A percentile compares a stretch with the other conserved stretches of the same genome.
Evolutionary conservation across 139 green algal genomes (phyloP).

Genomic region (Marvania coccoides): DNA sequence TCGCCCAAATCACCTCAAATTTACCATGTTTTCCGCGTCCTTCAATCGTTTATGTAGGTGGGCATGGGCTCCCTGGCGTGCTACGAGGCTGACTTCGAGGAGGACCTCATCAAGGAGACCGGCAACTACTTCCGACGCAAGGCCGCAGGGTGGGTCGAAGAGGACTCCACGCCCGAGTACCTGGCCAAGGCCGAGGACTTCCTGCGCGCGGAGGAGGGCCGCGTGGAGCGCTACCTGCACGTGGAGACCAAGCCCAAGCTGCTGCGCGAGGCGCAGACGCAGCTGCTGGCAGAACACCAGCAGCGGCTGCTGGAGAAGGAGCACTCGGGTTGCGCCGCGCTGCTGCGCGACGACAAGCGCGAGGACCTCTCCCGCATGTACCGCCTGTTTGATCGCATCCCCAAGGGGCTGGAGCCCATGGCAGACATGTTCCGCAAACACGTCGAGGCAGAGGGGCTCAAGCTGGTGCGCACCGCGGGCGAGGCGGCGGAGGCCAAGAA

Average conservation of each 20-base stretch:
- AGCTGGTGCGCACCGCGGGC: constrained; percentile 71
- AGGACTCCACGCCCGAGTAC: constrained; percentile 95
- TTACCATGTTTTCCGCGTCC: not conserved
- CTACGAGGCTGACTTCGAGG: constrained; percentile 97
- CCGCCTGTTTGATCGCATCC: constrained; percentile 89
- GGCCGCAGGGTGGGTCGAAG: constrained; percentile 60
- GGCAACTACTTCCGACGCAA: constrained; percentile 76
- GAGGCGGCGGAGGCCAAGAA: constrained; percentile 58
- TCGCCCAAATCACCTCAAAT: too few relatives aligned
- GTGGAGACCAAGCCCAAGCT: constrained; percentile 75
- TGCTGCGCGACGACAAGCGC: constrained; percentile 94
- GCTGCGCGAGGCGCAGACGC: constrained; percentile 73
- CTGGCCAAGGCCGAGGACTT: constrained; percentile 90
- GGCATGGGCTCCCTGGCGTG: constrained; percentile 88
- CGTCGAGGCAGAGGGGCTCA: constrained; percentile 86
- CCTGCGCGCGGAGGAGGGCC: constrained; percentile 83
- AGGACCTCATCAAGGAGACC: constrained; percentile 70
- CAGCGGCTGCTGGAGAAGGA: constrained; percentile 92
- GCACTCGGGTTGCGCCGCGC: constrained; percentile 70
- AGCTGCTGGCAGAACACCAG: constrained; percentile 85
- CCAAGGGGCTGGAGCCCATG: constrained; percentile 87
- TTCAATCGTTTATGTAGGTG: constrained; percentile 23
- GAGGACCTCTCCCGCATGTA: constrained; percentile 95
- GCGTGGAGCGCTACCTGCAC: constrained; percentile 91
- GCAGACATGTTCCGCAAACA: constrained; percentile 87